Conservation (phyloP, 2,329 filamentous ascomycete genomes). For the Arachnopeziza araneosa region DNA sequence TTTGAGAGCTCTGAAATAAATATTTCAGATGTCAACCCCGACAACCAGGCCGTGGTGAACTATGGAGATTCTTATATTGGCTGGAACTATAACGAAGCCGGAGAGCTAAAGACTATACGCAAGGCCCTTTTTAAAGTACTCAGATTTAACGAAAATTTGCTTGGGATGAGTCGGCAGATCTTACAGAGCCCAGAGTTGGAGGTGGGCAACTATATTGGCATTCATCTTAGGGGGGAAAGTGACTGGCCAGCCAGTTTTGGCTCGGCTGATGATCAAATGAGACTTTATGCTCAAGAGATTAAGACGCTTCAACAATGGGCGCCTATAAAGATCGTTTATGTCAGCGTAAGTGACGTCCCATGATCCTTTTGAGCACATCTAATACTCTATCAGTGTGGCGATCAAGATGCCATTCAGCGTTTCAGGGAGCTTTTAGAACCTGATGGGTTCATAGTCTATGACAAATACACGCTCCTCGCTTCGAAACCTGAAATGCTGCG, state of each 20-base stretch:
- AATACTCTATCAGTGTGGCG: slow-evolving; percentile 10
- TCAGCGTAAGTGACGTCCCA: slow-evolving; percentile 8
- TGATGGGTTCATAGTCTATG: slow-evolving; percentile 15
- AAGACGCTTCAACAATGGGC: slow-evolving; percentile 2
- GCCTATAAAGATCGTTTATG: slow-evolving; percentile 12
- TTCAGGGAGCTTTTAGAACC: slow-evolving; percentile 13
- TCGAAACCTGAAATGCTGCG: slow-evolving; percentile 5
- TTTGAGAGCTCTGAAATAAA: background rate
- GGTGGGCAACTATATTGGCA: slow-evolving; percentile 16
- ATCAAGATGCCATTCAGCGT: slow-evolving; percentile 10
- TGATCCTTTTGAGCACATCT: background rate
- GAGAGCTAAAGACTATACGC: slow-evolving; percentile 14
- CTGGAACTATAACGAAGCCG: slow-evolving; percentile 18
- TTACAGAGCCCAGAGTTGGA: slow-evolving; percentile 8
- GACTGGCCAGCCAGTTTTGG: slow-evolving; percentile 21
- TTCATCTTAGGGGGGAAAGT: slow-evolving; percentile 20
- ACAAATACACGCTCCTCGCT: slow-evolving; percentile 16
- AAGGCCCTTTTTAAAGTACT: slow-evolving; percentile 20
- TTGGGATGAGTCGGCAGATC: slow-evolving; percentile 12
- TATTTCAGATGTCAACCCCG: slow-evolving; percentile 2
- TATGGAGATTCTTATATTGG: slow-evolving; percentile 19
- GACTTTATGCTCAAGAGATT: slow-evolving; percentile 15
- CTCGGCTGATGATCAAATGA: slow-evolving; percentile 12
- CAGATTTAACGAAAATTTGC: slow-evolving; percentile 13
- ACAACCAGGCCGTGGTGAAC: slow-evolving; percentile 11